Conservation (phyloP, 1,284 basidiomycete genomes). For the Leccinum huronense region DNA sequence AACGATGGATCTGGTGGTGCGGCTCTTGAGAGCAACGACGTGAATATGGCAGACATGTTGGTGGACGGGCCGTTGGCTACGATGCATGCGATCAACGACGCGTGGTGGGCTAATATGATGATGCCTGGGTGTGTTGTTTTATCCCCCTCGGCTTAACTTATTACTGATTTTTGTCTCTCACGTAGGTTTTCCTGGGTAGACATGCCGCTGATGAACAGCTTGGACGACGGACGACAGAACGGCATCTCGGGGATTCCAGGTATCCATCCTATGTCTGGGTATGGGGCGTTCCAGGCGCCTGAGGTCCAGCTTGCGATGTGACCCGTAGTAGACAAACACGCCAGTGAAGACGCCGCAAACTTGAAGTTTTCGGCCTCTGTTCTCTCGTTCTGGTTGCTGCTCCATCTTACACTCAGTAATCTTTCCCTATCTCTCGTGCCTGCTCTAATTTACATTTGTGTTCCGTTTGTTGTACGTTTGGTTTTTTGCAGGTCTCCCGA, state of each 20-base stretch:
- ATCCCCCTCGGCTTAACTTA: too few relatives aligned
- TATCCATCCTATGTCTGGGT: constrained; percentile 20
- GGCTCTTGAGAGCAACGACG: too few relatives aligned
- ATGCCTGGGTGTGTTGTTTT: constrained; percentile 63
- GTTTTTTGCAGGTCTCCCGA: background rate
- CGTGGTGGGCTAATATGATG: constrained; percentile 70
- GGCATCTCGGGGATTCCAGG: constrained; percentile 19
- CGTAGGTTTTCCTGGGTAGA: constrained; percentile 36
- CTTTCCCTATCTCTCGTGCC: background rate
- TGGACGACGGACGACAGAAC: constrained; percentile 20
- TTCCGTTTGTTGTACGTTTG: background rate
- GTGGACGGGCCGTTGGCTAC: too few relatives aligned
- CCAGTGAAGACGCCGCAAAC: too few relatives aligned
- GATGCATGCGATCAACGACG: too few relatives aligned
- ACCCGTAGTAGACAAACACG: background rate
- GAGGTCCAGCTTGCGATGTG: constrained; percentile 31
- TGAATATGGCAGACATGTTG: too few relatives aligned
- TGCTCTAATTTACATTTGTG: background rate
- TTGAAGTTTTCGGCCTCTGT: background rate
- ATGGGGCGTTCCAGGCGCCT: constrained; percentile 19
- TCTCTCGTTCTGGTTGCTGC: background rate
- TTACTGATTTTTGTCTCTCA: background rate
- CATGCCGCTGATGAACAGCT: constrained; percentile 25
- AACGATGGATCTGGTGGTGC: too few relatives aligned
- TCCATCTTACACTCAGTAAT: background rate